phyloP scores from a whole-genome alignment of 2,329 filamentous ascomycete genomes.

The Venturia effusa region DNA sequence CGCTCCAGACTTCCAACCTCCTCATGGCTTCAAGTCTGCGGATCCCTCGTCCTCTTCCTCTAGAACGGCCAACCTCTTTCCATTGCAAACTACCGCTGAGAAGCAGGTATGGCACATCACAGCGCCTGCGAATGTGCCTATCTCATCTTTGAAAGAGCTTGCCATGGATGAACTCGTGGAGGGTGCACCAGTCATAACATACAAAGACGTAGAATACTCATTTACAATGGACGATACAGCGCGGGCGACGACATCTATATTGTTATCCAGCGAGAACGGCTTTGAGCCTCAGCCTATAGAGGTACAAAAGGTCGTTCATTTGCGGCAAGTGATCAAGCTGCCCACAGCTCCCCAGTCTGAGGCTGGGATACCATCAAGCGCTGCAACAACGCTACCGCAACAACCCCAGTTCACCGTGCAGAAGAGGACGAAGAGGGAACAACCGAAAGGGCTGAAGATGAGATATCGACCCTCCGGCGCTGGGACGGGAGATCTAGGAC shows the following conservation, averaged over 20 bases:
- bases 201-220: conserved; percentile 54
- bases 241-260: conserved; percentile 45
- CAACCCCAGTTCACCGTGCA: conserved; percentile 30
- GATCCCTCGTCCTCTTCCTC: conserved; percentile 33
- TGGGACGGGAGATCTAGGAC: conserved; percentile 32
- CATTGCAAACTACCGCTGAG: conserved; percentile 47
- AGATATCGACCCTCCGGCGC: conserved; percentile 58
- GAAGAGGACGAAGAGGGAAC: conserved; percentile 45
- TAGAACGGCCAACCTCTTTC: conserved; percentile 39
- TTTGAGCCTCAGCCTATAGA: conserved; percentile 34
- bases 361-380: conserved; percentile 25
- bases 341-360: conserved; percentile 28
- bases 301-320: conserved; percentile 51
- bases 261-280: conserved; percentile 48
- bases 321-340: conserved; percentile 53
- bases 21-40: conserved; percentile 37
- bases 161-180: conserved; percentile 47
- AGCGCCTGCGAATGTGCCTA: conserved; percentile 57
- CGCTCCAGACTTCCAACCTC: conserved; percentile 25
- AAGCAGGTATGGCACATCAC: conserved; percentile 78
- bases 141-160: conserved; percentile 55
- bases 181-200: conserved; percentile 46
- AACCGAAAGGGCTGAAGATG: conserved; percentile 56
- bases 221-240: conserved; percentile 43
- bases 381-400: conserved; percentile 20